Percentiles rank a stretch among this genome's conserved stretches.
phyloP scores from a whole-genome alignment of 768 basidiomycete genomes.

The Hygrocybe coccinea region DNA sequence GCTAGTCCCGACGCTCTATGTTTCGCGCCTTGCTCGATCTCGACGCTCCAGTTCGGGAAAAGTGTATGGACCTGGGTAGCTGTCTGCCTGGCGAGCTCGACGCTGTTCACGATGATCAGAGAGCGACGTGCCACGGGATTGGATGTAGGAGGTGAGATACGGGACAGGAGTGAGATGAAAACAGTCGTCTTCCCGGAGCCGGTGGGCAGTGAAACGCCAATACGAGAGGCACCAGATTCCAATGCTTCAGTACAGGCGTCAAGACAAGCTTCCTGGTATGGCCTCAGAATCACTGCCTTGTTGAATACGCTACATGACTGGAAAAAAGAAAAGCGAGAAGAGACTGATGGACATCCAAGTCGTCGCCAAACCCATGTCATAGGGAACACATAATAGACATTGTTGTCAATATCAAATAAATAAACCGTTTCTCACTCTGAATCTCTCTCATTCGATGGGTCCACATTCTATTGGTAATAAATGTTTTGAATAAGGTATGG shows the following conservation, averaged over 20 bases:
- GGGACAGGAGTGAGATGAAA: conserved; percentile 76
- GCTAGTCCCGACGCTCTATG: conserved; percentile 74
- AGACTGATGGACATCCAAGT: neutral
- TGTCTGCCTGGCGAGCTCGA: conserved; percentile 87
- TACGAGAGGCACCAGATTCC: conserved; percentile 58
- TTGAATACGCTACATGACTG: neutral
- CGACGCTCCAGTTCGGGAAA: conserved; percentile 72
- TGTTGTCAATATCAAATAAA: neutral
- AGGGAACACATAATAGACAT: too few species aligned
- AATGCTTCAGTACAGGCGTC: conserved; percentile 72
- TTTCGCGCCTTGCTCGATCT: conserved; percentile 85
- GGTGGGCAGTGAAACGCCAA: conserved; percentile 82
- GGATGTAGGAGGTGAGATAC: conserved; percentile 44
- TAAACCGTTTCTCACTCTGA: neutral
- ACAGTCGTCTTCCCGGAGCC: conserved; percentile 89
- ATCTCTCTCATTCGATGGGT: neutral
- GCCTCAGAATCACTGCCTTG: conserved; percentile 49
- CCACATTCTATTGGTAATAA: conserved; percentile 14
- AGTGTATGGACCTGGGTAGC: conserved; percentile 62
- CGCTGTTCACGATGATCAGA: conserved; percentile 81
- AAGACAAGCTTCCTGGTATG: conserved; percentile 83
- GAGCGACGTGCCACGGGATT: conserved; percentile 49
- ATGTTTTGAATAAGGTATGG: conserved; percentile 38
- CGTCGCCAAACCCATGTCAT: too few species aligned
- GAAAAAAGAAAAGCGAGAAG: neutral